phyloP scores from a whole-genome alignment of 2,329 filamentous ascomycete genomes.

The Fusarium sp. region DNA sequence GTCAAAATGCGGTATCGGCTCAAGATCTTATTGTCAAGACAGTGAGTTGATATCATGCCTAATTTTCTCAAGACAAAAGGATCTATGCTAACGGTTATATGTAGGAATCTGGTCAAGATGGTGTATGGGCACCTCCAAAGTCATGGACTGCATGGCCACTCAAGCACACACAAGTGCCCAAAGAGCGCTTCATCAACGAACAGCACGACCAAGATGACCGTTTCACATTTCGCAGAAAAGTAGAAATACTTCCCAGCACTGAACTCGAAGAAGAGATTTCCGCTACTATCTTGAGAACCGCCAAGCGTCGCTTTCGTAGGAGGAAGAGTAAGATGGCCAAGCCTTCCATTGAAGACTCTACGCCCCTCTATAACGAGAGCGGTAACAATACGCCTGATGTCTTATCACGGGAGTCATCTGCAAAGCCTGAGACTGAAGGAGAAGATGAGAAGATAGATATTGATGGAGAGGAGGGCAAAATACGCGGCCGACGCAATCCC shows the following conservation, averaged over 20 bases:
- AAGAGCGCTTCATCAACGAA: slow-evolving; percentile 61
- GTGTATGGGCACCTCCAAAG: slow-evolving; percentile 64
- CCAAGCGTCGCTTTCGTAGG: slow-evolving; percentile 71
- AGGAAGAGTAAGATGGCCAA: slow-evolving; percentile 35
- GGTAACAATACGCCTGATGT: slow-evolving; percentile 7
- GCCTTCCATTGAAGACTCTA: slow-evolving; percentile 38
- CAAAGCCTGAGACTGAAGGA: slow-evolving; percentile 23
- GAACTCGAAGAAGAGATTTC: slow-evolving; percentile 77
- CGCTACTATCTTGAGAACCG: slow-evolving; percentile 72
- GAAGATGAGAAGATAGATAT: slow-evolving; percentile 31
- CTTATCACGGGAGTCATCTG: slow-evolving; percentile 34
- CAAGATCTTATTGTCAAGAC: slow-evolving; percentile 45
- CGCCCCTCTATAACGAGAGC: slow-evolving; percentile 6
- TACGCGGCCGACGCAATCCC: background rate
- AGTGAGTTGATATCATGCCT: slow-evolving; percentile 32
- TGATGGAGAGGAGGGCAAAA: background rate
- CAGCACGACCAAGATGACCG: slow-evolving; percentile 59
- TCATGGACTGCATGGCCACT: slow-evolving; percentile 91
- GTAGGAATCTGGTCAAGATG: slow-evolving; percentile 47
- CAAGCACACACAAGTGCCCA: slow-evolving; percentile 69
- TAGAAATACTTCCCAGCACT: slow-evolving; percentile 63
- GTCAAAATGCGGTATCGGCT: slow-evolving; percentile 41
- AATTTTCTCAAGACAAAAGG: background rate
- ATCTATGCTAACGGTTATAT: background rate
- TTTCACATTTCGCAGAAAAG: slow-evolving; percentile 61